These are phyloP conservation scores for Polyplosphaeria fusca DNA, from an alignment of 495 filamentous ascomycete species.

Conservation along the genomic window DNA sequence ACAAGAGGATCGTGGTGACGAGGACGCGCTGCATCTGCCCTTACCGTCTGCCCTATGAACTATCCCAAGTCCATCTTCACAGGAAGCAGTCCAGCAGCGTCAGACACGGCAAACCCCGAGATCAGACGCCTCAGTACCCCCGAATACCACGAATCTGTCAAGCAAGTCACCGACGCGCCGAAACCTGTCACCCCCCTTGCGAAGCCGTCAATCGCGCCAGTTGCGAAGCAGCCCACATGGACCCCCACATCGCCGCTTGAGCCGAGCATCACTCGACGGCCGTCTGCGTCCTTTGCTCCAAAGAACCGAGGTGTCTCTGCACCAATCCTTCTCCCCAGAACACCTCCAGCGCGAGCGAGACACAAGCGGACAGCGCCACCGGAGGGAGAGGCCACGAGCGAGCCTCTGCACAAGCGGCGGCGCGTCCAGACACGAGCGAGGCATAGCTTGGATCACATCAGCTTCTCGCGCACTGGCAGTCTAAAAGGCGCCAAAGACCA, in stretches of 20 bases:
- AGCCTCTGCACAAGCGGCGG: conserved; percentile 34
- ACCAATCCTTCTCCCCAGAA: neutral
- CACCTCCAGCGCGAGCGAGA: conserved; percentile 4
- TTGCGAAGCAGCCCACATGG: conserved; percentile 10
- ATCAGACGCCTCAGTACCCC: conserved; percentile 27
- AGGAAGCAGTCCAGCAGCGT: conserved; percentile 13
- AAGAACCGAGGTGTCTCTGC: neutral
- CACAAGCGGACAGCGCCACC: conserved; percentile 12
- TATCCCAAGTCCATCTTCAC: conserved; percentile 35
- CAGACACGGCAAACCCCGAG: neutral
- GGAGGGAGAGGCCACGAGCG: conserved; percentile 12
- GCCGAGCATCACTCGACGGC: neutral
- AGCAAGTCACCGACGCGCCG: neutral
- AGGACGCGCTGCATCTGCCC: too few relatives aligned
- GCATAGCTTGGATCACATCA: conserved; percentile 32
- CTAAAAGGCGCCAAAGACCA: conserved; percentile 11
- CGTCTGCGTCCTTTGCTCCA: neutral
- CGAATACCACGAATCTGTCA: conserved; percentile 20
- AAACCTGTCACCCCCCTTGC: conserved; percentile 22
- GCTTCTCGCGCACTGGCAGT: conserved; percentile 4
- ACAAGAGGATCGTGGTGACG: too few relatives aligned
- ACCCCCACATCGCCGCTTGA: conserved; percentile 1
- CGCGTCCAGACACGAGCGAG: conserved; percentile 15
- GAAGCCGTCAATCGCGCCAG: conserved; percentile 3
- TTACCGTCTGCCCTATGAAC: conserved; percentile 30